Evolutionary conservation across 2,329 filamentous ascomycete species (phyloP).

Genomic region (Ophiosphaerella narmari): DNA sequence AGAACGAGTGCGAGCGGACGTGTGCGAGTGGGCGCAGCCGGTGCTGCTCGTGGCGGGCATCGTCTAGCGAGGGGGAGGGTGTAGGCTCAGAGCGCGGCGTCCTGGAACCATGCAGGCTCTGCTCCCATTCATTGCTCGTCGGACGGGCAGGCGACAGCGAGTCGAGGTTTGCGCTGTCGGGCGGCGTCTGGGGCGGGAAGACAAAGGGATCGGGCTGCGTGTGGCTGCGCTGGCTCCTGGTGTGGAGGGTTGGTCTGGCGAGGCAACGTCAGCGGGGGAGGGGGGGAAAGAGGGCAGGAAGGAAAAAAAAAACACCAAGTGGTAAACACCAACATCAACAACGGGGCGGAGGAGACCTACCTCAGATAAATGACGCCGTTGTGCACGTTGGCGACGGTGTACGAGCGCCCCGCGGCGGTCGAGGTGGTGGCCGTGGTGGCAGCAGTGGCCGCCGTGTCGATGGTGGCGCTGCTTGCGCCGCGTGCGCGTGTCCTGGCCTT

Average conservation of each 20-base stretch:
- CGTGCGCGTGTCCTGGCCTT: constrained; percentile 38
- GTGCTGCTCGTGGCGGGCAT: constrained; percentile 21
- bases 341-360: constrained; percentile 28
- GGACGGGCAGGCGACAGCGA: constrained; percentile 23
- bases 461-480: constrained; percentile 39
- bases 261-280: constrained; percentile 16
- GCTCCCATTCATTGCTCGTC: constrained; percentile 44
- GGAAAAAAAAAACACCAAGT: no score
- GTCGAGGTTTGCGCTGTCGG: constrained; percentile 43
- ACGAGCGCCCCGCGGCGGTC: constrained; percentile 44
- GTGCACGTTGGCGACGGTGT: constrained; percentile 55
- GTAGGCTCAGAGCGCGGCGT: constrained; percentile 36
- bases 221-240: constrained; percentile 40
- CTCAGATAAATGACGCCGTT: constrained; percentile 55
- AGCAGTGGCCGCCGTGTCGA: constrained; percentile 22
- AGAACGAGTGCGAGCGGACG: constrained; percentile 72
- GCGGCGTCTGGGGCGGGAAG: constrained; percentile 46
- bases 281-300: not conserved
- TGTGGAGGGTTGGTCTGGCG: constrained; percentile 42
- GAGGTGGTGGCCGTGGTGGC: constrained; percentile 20
- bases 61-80: constrained; percentile 24
- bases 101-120: constrained; percentile 41
- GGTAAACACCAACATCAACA: no score
- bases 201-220: constrained; percentile 43
- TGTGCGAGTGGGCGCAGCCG: constrained; percentile 31